Evolutionary conservation across 2,329 filamentous ascomycete species (phyloP).

Genomic region (Hypoxylon sp.): DNA sequence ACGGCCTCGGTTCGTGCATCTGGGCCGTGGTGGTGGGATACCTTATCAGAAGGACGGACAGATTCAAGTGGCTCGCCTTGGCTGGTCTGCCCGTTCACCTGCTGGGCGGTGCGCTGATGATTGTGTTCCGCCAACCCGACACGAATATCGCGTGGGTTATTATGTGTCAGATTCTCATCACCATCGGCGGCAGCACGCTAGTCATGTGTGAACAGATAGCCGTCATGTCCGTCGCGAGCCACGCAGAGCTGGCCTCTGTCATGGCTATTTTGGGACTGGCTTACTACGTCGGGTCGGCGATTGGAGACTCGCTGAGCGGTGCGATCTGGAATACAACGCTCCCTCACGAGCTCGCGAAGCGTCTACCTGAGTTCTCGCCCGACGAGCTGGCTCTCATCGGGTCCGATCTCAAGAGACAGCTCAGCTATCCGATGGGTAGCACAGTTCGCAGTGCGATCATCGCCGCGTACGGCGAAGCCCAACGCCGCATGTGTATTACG

Average conservation of each 20-base stretch:
- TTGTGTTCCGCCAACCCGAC: constrained; percentile 64
- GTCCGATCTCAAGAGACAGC: constrained; percentile 52
- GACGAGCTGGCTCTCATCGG: constrained; percentile 49
- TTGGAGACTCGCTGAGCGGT: constrained; percentile 59
- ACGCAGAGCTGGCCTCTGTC: constrained; percentile 65
- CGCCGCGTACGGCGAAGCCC: constrained; percentile 53
- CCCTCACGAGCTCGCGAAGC: constrained; percentile 46
- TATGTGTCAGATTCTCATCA: constrained; percentile 68
- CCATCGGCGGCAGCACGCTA: constrained; percentile 65
- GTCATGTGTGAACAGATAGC: constrained; percentile 69
- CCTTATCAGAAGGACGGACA: constrained; percentile 59
- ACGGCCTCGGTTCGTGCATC: constrained; percentile 58
- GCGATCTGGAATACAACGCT: constrained; percentile 59
- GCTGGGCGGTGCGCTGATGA: constrained; percentile 65
- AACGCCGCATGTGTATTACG: constrained; percentile 54
- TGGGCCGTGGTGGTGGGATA: constrained; percentile 61
- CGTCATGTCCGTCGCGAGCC: constrained; percentile 67
- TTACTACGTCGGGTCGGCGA: constrained; percentile 54
- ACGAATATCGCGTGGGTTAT: constrained; percentile 62
- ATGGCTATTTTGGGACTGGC: constrained; percentile 59
- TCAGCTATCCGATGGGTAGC: constrained; percentile 52
- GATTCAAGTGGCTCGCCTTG: constrained; percentile 62
- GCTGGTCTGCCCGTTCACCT: constrained; percentile 65
- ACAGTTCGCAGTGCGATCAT: constrained; percentile 53
- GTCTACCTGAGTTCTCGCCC: constrained; percentile 46